Evolutionary conservation across 2,329 filamentous ascomycete species (phyloP).

Genomic region (Aureobasidium sp.): DNA sequence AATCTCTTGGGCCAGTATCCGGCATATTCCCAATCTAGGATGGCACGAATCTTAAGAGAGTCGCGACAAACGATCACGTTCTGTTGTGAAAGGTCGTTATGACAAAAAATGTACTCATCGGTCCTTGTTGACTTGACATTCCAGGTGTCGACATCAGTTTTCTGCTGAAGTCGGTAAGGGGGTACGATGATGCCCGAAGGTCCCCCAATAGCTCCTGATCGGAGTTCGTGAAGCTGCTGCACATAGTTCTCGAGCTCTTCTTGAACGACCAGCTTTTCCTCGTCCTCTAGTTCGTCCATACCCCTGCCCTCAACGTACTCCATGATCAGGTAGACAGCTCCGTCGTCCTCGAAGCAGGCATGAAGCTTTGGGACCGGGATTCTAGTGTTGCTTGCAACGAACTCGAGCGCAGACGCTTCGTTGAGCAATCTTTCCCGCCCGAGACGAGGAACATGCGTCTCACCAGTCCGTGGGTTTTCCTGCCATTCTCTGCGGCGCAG

Average conservation of each 20-base stretch:
- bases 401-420: background rate
- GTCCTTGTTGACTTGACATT: background rate
- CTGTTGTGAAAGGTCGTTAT: background rate
- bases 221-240: background rate
- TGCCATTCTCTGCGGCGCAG: background rate
- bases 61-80: background rate
- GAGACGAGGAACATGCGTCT: background rate
- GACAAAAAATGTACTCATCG: background rate
- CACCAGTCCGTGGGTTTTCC: background rate
- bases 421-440: background rate
- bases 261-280: background rate
- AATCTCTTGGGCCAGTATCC: background rate
- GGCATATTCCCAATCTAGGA: background rate
- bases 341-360: background rate
- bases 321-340: background rate
- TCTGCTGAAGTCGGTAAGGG: background rate
- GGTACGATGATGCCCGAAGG: background rate
- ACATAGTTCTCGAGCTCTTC: background rate
- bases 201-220: background rate
- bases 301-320: background rate
- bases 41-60: background rate
- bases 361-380: background rate
- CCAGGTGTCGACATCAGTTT: background rate
- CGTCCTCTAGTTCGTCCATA: background rate
- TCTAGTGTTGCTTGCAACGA: background rate